A percentile compares a stretch with the other conserved stretches of the same genome.
These are phyloP conservation scores for Cyathus striatus DNA, from an alignment of 768 basidiomycete species.

Conservation along the genomic window DNA sequence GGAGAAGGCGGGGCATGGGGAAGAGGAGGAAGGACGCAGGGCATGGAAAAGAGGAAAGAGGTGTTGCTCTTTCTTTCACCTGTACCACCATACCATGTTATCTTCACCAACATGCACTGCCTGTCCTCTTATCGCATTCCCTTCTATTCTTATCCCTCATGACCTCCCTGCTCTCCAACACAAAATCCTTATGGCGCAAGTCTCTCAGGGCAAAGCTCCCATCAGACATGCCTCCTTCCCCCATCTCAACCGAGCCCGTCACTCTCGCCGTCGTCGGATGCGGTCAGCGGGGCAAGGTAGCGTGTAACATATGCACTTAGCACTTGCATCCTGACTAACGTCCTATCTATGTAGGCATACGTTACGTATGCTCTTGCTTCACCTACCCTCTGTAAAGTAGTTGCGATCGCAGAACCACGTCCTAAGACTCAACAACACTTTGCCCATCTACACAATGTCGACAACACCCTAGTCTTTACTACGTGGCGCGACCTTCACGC, in stretches of 20 bases:
- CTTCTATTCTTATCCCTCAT: constrained; percentile 11
- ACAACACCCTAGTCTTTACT: constrained; percentile 63
- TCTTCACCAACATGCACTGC: background rate
- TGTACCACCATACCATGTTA: no score
- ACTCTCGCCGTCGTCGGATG: constrained; percentile 80
- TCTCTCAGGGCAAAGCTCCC: constrained; percentile 18
- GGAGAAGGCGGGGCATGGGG: constrained; percentile 66
- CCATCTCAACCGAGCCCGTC: constrained; percentile 29
- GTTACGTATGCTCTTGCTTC: constrained; percentile 52
- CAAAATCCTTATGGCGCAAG: constrained; percentile 30
- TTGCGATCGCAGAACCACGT: constrained; percentile 84
- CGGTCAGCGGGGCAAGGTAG: constrained; percentile 76
- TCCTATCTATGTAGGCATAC: constrained; percentile 53
- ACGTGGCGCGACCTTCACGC: constrained; percentile 68
- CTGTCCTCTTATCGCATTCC: background rate
- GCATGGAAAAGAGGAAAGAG: background rate
- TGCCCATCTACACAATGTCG: constrained; percentile 51
- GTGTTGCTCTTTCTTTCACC: no score
- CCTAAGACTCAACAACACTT: constrained; percentile 57
- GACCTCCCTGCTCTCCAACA: constrained; percentile 22
- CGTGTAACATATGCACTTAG: no score
- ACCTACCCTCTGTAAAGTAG: constrained; percentile 67
- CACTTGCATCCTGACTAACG: no score
- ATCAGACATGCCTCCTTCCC: constrained; percentile 2
- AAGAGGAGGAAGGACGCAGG: background rate